Base-by-base conservation (phyloP, 805 yeast genomes). In the Wickerhamomyces sydowiorum region DNA sequence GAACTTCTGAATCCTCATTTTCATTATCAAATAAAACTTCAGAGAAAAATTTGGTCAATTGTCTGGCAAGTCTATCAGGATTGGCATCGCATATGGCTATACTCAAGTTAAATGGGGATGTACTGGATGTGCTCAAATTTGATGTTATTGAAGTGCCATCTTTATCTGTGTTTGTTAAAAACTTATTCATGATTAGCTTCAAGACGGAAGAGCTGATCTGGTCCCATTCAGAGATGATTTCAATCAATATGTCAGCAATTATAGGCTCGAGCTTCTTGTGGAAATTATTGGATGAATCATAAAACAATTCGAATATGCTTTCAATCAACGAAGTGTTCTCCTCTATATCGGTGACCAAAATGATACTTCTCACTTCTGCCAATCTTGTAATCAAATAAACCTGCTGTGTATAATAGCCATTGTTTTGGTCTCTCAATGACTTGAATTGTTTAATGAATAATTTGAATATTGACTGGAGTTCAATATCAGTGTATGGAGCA, bases 11-110 rank as follows among this genome's bases (percentile, higher is more conserved):
- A 10, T 47, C 50, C 15, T 49, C 53, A n/a, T 56, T 59, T n/a
- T 59, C 61, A 37, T 50, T 50, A 33, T 58, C 84, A 52, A 80
- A 80, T 9, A 88, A 58, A 45, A 79, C 69, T 52, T 88, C 96
- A 0, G 95, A 81, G 48, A 87, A 85, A 50, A 81, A 82, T 56
- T 82, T 89, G 3, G 95, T 83, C 27, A 86, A 67, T 46, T 78
- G 78, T 48, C 95, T 73, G 14, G 91, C 76, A 72, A 89, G 70
- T 46, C 88, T 70, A 47, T 85, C 95, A 1, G 79, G 60, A 50
- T 86, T 85, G 1, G 77, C 66, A 43, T 77, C 80, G 56, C 96
- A 87, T 3, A 89, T 72, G 13, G 75, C 67, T 29, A 82, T 57
- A 6, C 89, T 78, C 51, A 87, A 72, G 32, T 73, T 75, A 56